Percentiles rank a stretch among this genome's conserved stretches.
These are phyloP conservation scores for Nitzschia sp. DNA, from an alignment of 108 stramenopile genomes.

Conservation along the genomic window DNA sequence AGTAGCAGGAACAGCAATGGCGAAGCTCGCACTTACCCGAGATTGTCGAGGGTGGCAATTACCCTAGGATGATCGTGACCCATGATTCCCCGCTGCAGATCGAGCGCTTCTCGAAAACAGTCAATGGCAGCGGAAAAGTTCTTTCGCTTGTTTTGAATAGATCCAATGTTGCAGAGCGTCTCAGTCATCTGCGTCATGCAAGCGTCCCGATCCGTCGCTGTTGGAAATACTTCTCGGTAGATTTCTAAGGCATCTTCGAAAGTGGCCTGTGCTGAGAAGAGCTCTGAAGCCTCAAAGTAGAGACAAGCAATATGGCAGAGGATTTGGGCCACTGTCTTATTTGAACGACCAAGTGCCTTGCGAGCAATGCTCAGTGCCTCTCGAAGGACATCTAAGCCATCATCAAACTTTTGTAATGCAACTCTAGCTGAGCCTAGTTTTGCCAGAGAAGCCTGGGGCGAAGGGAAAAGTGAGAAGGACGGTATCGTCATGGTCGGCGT, in stretches of 20 bases:
- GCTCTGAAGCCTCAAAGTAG: constrained; percentile 47
- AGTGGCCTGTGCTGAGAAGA: constrained; percentile 47
- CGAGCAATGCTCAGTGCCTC: constrained; percentile 33
- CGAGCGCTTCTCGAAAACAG: constrained; percentile 45
- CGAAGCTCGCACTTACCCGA: no score
- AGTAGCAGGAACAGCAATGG: no score
- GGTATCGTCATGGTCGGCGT: neutral
- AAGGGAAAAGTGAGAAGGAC: neutral
- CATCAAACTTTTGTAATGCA: constrained; percentile 42
- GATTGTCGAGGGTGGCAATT: constrained; percentile 52
- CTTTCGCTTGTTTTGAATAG: constrained; percentile 48
- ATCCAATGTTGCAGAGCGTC: constrained; percentile 53
- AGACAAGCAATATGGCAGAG: constrained; percentile 47
- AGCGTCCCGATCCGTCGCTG: constrained; percentile 21
- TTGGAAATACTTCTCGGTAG: constrained; percentile 29
- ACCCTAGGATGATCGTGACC: constrained; percentile 48
- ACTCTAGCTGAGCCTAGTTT: constrained; percentile 45
- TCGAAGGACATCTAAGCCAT: constrained; percentile 33
- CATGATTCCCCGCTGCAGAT: constrained; percentile 44
- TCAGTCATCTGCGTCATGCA: constrained; percentile 47
- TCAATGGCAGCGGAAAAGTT: constrained; percentile 37
- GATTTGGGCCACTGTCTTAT: constrained; percentile 43
- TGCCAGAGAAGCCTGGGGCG: constrained; percentile 29
- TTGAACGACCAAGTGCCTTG: constrained; percentile 21
- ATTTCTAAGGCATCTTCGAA: constrained; percentile 55